Evolutionary conservation across 768 basidiomycete genomes (phyloP).

Genomic region (Rhodosporidiobolus sp.): DNA sequence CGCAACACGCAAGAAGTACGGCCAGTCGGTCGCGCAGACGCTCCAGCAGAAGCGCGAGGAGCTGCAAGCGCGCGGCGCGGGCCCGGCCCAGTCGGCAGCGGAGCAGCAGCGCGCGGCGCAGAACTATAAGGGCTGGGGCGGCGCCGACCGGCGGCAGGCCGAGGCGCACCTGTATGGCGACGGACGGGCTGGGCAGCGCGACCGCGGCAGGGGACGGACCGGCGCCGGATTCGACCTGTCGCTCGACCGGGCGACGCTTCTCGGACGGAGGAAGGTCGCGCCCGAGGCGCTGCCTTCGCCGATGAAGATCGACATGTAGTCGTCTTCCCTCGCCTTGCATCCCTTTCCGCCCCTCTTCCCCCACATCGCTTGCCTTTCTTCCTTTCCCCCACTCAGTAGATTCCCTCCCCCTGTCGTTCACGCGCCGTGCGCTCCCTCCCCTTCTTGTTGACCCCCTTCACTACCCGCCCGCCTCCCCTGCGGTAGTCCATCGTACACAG

Average conservation of each 20-base stretch:
- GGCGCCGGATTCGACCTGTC: slow-evolving; percentile 71
- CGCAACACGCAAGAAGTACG: slow-evolving; percentile 54
- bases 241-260: slow-evolving; percentile 76
- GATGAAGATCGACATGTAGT: slow-evolving; percentile 24
- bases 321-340: neutral
- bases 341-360: neutral
- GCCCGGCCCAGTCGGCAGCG: slow-evolving; percentile 36
- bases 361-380: neutral
- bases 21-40: slow-evolving; percentile 50
- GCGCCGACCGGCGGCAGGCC: slow-evolving; percentile 52
- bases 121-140: slow-evolving; percentile 53
- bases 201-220: slow-evolving; percentile 52
- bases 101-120: slow-evolving; percentile 39
- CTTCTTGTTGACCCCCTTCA: neutral
- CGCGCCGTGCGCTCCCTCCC: neutral
- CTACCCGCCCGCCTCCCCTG: neutral
- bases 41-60: slow-evolving; percentile 51
- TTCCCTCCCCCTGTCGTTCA: neutral
- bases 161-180: slow-evolving; percentile 56
- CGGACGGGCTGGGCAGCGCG: slow-evolving; percentile 69
- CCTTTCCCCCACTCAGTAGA: neutral
- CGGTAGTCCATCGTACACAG: neutral
- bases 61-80: slow-evolving; percentile 44
- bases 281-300: slow-evolving; percentile 5
- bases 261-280: slow-evolving; percentile 56